Base-by-base conservation (phyloP, 352 stramenopile genomes). In the Aphanomyces cochlioides region DNA sequence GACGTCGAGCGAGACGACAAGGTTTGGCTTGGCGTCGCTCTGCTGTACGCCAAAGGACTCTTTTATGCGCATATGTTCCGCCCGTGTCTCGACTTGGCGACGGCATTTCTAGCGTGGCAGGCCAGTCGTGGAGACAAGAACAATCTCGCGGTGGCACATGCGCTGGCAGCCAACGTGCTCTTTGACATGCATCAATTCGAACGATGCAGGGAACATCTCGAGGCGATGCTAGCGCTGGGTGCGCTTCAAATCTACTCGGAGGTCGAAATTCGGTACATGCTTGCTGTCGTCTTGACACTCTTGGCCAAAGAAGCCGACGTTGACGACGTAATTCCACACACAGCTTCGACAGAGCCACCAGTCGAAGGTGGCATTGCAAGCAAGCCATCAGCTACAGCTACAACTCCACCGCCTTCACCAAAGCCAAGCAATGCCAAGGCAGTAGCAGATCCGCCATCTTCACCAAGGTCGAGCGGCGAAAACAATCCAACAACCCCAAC, bases 221-320 rank as follows among this genome's bases (percentile, higher is more conserved):
- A 36, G 13, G 47, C 48, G 8, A 56, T 34, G 15, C 15, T 70
- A 6, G 54, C 50, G 6, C 19, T 70, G 64, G 43, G 53, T 10
- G 47, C 64, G 15, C 47, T 70, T 8, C 39, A 17, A 47, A 47
- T 38, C 13, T 69, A 56, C 50, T 40, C 64, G 40, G 64, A 70
- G 54, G 19, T 70, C 7, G 28, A 19, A 15, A 3, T 70, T 1
- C 64, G 64, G 2, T 70, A 48, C 38, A 70, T 61, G 47, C 47
- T 70, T 4, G 39, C 40, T 13, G 36, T 19, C 10, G 63, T 69
- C 7, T 69, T 59, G 36, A 6, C 34, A 1, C 63, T 69, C 64
- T 36, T 70, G 19, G 47, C 37, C 47, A 37, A 56, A 39, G 3
- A 70, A 70, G 15, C 12, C 7, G 54, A 61, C 34, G 13, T 36